A percentile compares a stretch with the other conserved stretches of the same genome.
Evolutionary conservation across 163 green algal species (phyloP).

Genomic region (Smithsoniella earleae): DNA sequence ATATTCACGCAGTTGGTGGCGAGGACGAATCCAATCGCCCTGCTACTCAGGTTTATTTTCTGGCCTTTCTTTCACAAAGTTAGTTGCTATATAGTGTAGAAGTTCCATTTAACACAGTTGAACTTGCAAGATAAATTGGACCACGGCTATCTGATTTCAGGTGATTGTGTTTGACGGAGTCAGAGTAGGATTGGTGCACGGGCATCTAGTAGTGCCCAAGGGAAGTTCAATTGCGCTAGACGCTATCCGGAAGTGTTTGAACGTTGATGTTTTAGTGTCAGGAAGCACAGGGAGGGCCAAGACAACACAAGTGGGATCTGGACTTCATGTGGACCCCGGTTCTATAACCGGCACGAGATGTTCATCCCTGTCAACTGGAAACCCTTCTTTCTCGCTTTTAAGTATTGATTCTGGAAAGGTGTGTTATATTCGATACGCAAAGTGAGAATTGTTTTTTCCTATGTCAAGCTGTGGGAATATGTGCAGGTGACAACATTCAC

Average conservation of each 20-base stretch:
- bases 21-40: constrained; percentile 14
- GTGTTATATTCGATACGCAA: no score
- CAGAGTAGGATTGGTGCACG: constrained; percentile 9
- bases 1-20: constrained; percentile 22
- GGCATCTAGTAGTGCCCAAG: constrained; percentile 10
- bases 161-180: constrained; percentile 12
- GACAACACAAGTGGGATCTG: constrained; percentile 4
- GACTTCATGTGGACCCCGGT: constrained; percentile 8
- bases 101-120: background rate
- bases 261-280: constrained; percentile 26
- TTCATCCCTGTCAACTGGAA: background rate
- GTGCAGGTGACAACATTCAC: constrained; percentile 26
- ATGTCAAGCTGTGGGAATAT: no score
- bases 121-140: background rate
- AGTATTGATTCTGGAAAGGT: constrained; percentile 20
- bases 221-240: background rate
- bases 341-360: constrained; percentile 13
- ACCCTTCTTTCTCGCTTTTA: background rate
- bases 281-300: background rate
- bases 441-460: no score
- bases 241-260: background rate
- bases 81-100: no score
- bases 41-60: background rate
- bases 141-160: background rate
- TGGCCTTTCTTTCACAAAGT: no score